Percentiles rank a stretch among this genome's conserved stretches.
Evolutionary conservation across 2,329 filamentous ascomycete species (phyloP).

Genomic region (Apiospora aurea): DNA sequence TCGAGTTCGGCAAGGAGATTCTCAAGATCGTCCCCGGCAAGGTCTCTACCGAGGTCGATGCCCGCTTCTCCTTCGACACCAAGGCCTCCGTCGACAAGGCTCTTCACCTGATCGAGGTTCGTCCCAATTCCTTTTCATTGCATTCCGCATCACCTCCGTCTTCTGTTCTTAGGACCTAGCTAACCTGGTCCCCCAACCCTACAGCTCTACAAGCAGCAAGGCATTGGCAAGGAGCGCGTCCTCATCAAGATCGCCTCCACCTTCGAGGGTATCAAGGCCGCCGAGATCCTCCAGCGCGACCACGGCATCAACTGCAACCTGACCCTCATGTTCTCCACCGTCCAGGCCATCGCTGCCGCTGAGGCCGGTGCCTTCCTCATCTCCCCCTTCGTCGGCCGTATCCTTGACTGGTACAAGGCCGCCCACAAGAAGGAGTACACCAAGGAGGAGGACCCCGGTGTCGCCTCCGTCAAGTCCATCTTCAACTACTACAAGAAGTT

Average conservation of each 20-base stretch:
- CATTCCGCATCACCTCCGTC: too few species aligned
- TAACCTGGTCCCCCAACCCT: conserved; percentile 20
- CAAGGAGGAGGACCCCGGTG: conserved; percentile 92
- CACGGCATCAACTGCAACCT: conserved; percentile 98
- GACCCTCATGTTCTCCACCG: conserved; percentile 96
- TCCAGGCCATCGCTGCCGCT: conserved; percentile 93
- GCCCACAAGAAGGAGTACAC: conserved; percentile 91
- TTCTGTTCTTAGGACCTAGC: conserved; percentile 13
- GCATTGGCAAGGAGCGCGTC: conserved; percentile 91
- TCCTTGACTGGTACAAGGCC: conserved; percentile 99
- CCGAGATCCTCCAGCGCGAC: conserved; percentile 94
- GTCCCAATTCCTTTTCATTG: conserved; percentile 39
- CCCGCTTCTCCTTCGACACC: conserved; percentile 93
- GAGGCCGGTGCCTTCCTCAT: conserved; percentile 97
- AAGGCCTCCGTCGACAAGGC: conserved; percentile 94
- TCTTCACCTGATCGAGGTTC: conserved; percentile 92
- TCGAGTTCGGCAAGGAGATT: conserved; percentile 98
- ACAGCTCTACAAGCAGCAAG: conserved; percentile 92
- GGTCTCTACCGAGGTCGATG: conserved; percentile 98
- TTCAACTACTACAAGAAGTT: conserved; percentile 99
- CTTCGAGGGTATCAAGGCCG: conserved; percentile 99
- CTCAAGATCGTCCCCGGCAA: conserved; percentile 96
- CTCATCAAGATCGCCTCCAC: conserved; percentile 99
- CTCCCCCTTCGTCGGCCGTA: conserved; percentile 98
- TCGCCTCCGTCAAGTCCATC: conserved; percentile 90